phyloP scores from a whole-genome alignment of 192 early-diverging fungal species.

The Umbelopsis sp. region DNA sequence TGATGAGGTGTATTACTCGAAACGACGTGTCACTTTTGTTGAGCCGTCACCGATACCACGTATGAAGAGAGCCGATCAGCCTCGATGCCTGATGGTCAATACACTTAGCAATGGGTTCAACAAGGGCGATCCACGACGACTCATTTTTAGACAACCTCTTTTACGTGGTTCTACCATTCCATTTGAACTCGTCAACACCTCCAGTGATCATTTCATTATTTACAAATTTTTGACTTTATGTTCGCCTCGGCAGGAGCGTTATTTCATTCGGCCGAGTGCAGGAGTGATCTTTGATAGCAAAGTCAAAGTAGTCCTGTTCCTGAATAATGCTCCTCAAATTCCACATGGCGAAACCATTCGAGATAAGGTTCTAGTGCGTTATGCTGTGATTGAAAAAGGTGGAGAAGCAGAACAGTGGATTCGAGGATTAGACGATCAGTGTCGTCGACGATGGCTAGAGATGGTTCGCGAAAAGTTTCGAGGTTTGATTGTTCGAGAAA shows the following conservation, averaged over 20 bases:
- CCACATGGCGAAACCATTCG: conserved; percentile 21
- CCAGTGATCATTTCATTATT: conserved; percentile 33
- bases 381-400: conserved; percentile 35
- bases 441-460: conserved; percentile 36
- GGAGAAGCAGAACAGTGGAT: conserved; percentile 33
- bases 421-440: conserved; percentile 9
- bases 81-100: conserved; percentile 2
- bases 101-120: neutral
- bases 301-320: conserved; percentile 28
- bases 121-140: neutral
- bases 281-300: conserved; percentile 26
- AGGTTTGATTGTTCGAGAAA: conserved; percentile 30
- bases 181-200: conserved; percentile 21
- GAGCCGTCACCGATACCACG: conserved; percentile 38
- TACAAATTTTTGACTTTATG: conserved; percentile 36
- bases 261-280: conserved; percentile 40
- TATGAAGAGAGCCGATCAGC: conserved; percentile 20
- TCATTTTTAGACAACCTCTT: neutral
- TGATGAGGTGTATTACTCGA: conserved; percentile 2
- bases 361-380: conserved; percentile 38
- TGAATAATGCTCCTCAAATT: conserved; percentile 31
- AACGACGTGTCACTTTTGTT: conserved; percentile 36
- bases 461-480: conserved; percentile 37
- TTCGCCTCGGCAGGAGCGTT: conserved; percentile 26
- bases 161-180: conserved; percentile 8